A percentile compares a stretch with the other conserved stretches of the same genome.
These are phyloP conservation scores for Podila clonocystis DNA, from an alignment of 192 early-diverging fungal genomes.

Conservation along the genomic window DNA sequence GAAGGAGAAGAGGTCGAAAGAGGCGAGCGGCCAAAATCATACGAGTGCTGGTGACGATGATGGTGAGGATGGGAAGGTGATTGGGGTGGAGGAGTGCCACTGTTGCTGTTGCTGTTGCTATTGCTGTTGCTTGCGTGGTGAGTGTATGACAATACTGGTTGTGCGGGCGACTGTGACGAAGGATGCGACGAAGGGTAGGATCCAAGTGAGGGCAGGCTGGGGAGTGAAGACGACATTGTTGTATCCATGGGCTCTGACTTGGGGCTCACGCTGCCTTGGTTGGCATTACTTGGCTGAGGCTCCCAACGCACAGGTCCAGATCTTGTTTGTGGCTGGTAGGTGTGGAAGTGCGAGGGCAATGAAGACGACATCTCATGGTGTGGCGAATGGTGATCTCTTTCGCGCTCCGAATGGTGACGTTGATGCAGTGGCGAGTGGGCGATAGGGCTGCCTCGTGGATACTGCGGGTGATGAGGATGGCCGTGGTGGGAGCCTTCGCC, in stretches of 20 bases:
- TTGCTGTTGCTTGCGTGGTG: too few relatives aligned
- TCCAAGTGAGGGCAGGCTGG: too few relatives aligned
- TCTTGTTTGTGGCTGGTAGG: slow-evolving; percentile 1
- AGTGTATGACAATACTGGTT: too few relatives aligned
- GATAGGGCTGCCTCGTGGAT: too few relatives aligned
- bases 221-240: slow-evolving; percentile 29
- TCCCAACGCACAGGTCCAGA: slow-evolving; percentile 40
- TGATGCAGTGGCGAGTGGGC: too few relatives aligned
- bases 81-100: too few relatives aligned
- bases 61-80: slow-evolving; percentile 10
- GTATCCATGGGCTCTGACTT: slow-evolving; percentile 45
- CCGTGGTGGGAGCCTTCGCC: too few relatives aligned
- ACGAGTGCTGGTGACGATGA: slow-evolving; percentile 48
- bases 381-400: too few relatives aligned
- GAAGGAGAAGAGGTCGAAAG: slow-evolving; percentile 16
- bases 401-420: not conserved
- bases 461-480: too few relatives aligned
- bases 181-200: too few relatives aligned
- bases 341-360: slow-evolving; percentile 41
- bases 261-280: slow-evolving; percentile 7
- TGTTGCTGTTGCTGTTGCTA: too few relatives aligned
- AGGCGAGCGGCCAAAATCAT: slow-evolving; percentile 38
- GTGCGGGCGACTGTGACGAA: too few relatives aligned
- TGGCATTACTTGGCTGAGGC: not conserved
- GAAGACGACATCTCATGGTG: slow-evolving; percentile 47